Conservation (phyloP, 2,329 filamentous ascomycete genomes). For the Colletotrichum sojae region DNA sequence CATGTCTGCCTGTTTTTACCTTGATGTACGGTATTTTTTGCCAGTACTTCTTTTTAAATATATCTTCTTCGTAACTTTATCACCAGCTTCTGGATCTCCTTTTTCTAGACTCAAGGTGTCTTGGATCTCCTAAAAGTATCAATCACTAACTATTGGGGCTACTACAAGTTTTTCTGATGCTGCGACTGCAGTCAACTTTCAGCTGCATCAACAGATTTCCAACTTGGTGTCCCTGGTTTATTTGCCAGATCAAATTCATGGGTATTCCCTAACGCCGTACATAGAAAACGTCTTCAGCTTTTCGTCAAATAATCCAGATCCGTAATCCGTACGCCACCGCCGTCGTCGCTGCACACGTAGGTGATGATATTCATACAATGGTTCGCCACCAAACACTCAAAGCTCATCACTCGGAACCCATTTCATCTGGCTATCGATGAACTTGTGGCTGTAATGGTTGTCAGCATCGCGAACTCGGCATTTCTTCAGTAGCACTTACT, state of each 20-base stretch:
- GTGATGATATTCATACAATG: not conserved
- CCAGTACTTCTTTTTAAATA: too few species aligned
- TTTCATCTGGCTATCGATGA: slow-evolving; percentile 55
- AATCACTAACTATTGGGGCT: too few species aligned
- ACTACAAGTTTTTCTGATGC: too few species aligned
- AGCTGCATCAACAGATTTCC: not conserved
- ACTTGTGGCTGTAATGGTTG: slow-evolving; percentile 53
- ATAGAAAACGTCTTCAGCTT: not conserved
- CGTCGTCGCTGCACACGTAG: not conserved
- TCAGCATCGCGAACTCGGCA: slow-evolving; percentile 34
- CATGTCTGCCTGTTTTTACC: too few species aligned
- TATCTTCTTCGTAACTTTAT: too few species aligned
- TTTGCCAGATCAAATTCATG: slow-evolving; percentile 19
- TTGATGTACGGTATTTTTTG: too few species aligned
- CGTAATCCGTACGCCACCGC: slow-evolving; percentile 13
- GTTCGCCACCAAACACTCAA: not conserved
- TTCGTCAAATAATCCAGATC: not conserved
- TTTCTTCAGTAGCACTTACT: slow-evolving; percentile 55
- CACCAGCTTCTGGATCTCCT: too few species aligned
- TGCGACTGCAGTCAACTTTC: not conserved
- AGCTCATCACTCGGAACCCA: slow-evolving; percentile 46
- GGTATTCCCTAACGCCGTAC: slow-evolving; percentile 38
- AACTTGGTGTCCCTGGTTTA: not conserved
- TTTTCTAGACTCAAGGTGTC: too few species aligned
- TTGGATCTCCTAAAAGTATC: too few species aligned